These are phyloP conservation scores for Saccharomyces cerevisiae DNA, from an alignment of 805 yeast genomes.

Conservation along the genomic window DNA sequence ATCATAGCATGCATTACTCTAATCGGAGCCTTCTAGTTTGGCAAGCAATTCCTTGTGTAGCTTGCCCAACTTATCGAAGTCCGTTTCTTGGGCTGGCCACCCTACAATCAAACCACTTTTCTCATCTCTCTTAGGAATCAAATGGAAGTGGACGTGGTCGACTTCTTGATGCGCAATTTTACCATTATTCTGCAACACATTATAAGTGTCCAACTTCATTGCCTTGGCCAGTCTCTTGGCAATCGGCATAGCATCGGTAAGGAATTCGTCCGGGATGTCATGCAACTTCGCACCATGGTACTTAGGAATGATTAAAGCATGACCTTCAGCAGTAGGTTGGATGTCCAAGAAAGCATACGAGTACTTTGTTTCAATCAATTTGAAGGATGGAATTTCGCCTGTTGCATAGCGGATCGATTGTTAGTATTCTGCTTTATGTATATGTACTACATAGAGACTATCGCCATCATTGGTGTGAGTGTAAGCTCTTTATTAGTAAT, in stretches of 20 bases:
- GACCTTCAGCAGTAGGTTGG: conserved; percentile 87
- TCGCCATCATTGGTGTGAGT: too few relatives aligned
- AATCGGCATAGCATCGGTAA: conserved; percentile 78
- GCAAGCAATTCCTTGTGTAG: conserved; percentile 53
- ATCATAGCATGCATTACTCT: background rate
- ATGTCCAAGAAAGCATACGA: conserved; percentile 84
- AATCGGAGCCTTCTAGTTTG: conserved; percentile 29
- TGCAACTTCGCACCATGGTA: conserved; percentile 89
- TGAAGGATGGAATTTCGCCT: conserved; percentile 93
- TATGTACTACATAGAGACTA: background rate
- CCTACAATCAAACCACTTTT: conserved; percentile 77
- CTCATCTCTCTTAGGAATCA: conserved; percentile 77
- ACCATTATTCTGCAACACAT: conserved; percentile 88
- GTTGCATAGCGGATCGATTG: conserved; percentile 1
- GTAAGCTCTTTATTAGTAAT: too few relatives aligned
- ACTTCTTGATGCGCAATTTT: conserved; percentile 92
- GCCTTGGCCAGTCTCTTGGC: conserved; percentile 79
- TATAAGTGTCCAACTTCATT: conserved; percentile 61
- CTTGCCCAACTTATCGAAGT: conserved; percentile 61
- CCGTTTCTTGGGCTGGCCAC: conserved; percentile 87
- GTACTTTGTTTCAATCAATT: conserved; percentile 76
- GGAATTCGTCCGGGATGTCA: conserved; percentile 83
- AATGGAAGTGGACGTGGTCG: conserved; percentile 93
- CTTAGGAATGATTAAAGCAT: conserved; percentile 84
- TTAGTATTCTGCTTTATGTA: conserved; percentile 2